Conservation (phyloP, 257 asterid genomes). For the Solanum rostratum region DNA sequence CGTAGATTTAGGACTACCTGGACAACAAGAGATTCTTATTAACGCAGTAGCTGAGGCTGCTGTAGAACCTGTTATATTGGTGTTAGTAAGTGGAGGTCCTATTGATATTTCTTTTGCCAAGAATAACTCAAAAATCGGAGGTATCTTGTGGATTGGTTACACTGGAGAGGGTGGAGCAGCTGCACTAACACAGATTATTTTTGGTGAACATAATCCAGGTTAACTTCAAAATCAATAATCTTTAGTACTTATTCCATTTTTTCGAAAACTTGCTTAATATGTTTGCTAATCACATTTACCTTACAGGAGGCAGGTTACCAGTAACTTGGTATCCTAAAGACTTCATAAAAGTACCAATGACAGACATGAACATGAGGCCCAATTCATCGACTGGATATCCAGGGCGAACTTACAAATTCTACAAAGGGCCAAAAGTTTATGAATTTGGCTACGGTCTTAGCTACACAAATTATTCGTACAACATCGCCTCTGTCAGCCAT, state of each 20-base stretch:
- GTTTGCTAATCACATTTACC: background rate
- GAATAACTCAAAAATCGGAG: constrained; percentile 32
- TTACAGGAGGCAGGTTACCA: constrained; percentile 59
- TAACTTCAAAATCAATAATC: background rate
- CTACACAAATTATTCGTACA: constrained; percentile 40
- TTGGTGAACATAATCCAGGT: constrained; percentile 69
- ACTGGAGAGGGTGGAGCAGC: constrained; percentile 69
- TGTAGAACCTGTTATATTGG: constrained; percentile 33
- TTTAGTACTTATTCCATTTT: background rate
- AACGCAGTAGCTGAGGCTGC: constrained; percentile 31
- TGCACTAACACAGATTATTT: constrained; percentile 45
- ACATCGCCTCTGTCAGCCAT: constrained; percentile 21
- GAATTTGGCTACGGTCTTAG: constrained; percentile 67
- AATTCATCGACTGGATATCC: constrained; percentile 48
- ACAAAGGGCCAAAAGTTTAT: constrained; percentile 45
- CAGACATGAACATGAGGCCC: constrained; percentile 75
- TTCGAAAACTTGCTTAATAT: background rate
- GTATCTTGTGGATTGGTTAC: constrained; percentile 69
- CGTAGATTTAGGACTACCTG: constrained; percentile 38
- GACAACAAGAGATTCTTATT: constrained; percentile 34
- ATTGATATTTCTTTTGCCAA: constrained; percentile 60
- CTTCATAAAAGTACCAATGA: constrained; percentile 44
- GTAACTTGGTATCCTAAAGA: constrained; percentile 69
- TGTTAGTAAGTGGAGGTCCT: constrained; percentile 46
- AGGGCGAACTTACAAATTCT: constrained; percentile 67